Conservation (phyloP, 495 filamentous ascomycete genomes). For the Lichina pygmaea region DNA sequence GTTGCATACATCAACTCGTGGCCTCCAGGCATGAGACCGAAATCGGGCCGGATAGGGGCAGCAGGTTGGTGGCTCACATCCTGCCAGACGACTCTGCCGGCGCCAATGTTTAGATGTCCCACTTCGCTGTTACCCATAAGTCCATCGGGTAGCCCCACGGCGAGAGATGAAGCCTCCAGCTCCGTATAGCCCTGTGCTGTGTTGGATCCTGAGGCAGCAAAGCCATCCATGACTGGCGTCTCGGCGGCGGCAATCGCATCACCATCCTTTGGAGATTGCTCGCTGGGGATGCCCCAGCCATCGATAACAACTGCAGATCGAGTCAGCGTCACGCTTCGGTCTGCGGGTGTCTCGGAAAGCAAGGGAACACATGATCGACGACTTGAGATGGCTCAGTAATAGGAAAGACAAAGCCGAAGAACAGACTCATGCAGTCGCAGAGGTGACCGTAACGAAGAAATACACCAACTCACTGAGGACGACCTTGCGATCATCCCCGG, state of each 20-base stretch:
- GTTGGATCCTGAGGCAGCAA: constrained; percentile 30
- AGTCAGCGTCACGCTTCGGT: constrained; percentile 6
- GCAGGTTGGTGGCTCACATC: constrained; percentile 23
- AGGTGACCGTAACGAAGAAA: neutral
- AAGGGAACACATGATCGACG: too few species aligned
- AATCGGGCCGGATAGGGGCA: neutral
- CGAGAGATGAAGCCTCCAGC: constrained; percentile 84
- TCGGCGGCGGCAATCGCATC: constrained; percentile 85
- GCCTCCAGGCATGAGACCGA: neutral
- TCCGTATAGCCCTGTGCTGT: constrained; percentile 55
- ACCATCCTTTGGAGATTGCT: constrained; percentile 51
- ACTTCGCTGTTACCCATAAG: constrained; percentile 98
- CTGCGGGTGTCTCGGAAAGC: too few species aligned
- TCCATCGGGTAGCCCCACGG: constrained; percentile 84
- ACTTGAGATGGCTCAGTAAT: too few species aligned
- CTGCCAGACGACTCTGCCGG: constrained; percentile 94
- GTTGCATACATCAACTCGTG: neutral
- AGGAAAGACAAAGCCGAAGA: too few species aligned
- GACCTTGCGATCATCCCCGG: constrained; percentile 66
- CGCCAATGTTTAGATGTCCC: constrained; percentile 94
- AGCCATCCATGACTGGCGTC: constrained; percentile 74
- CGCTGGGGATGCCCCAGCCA: constrained; percentile 79
- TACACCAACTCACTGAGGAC: constrained; percentile 53
- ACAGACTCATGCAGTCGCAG: neutral
- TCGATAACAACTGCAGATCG: constrained; percentile 68